A percentile compares a stretch with the other conserved stretches of the same genome.
These are phyloP conservation scores for Colletotrichum euphorbiae DNA, from an alignment of 2,329 filamentous ascomycete species.

Conservation along the genomic window DNA sequence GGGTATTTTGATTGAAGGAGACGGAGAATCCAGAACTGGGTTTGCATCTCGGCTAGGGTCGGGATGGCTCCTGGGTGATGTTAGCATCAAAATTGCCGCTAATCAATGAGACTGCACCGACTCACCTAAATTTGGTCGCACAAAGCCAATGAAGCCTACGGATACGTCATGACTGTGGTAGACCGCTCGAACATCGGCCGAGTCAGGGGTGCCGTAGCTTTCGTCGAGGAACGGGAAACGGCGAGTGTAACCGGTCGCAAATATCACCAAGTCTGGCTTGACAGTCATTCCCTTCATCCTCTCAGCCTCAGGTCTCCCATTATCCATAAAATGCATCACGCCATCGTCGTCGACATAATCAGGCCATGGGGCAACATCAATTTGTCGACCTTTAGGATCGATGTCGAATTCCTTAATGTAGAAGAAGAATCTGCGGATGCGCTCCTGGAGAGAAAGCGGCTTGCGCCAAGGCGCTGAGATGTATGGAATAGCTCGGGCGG, in stretches of 20 bases:
- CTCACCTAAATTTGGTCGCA: conserved; percentile 56
- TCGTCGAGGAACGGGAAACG: conserved; percentile 49
- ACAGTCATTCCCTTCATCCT: conserved; percentile 45
- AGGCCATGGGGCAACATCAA: conserved; percentile 53
- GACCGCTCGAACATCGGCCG: conserved; percentile 64
- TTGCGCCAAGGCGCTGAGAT: conserved; percentile 50
- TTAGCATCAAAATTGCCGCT: neutral
- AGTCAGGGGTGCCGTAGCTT: conserved; percentile 54
- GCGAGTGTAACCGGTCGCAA: conserved; percentile 52
- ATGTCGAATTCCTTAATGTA: conserved; percentile 44
- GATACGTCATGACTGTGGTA: conserved; percentile 56
- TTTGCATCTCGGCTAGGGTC: conserved; percentile 61
- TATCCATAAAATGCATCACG: conserved; percentile 48
- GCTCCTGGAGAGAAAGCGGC: conserved; percentile 41
- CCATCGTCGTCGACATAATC: conserved; percentile 47
- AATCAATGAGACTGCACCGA: rapidly evolving
- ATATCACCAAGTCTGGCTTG: conserved; percentile 51
- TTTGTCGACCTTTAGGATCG: conserved; percentile 43
- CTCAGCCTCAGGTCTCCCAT: conserved; percentile 46
- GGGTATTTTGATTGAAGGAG: conserved; percentile 47
- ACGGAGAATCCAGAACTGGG: conserved; percentile 58
- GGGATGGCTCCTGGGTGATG: conserved; percentile 53
- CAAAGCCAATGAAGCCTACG: conserved; percentile 60
- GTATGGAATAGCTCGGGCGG: conserved; percentile 49
- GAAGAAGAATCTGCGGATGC: conserved; percentile 49